Conservation (phyloP, 2,329 filamentous ascomycete genomes). For the Ascochyta viciae-villosae region DNA sequence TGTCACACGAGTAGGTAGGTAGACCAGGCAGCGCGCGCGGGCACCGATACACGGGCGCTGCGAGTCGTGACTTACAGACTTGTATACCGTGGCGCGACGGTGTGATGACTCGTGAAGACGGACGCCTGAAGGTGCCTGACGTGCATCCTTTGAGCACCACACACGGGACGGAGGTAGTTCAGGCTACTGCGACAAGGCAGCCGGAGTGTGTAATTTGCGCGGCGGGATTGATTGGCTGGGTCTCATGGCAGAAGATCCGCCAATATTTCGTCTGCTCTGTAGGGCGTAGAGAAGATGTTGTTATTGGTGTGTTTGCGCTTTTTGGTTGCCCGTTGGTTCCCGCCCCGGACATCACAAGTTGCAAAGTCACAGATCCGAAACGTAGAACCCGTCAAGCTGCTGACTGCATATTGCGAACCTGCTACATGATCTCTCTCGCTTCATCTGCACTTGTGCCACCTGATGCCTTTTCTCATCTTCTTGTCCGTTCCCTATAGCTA, state of each 20-base stretch:
- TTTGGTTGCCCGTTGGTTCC: too few species aligned
- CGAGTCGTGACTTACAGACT: conserved; percentile 1
- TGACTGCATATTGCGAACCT: conserved; percentile 19
- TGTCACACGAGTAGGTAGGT: not conserved
- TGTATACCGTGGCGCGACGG: not conserved
- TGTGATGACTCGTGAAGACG: conserved; percentile 3
- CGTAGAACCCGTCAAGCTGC: conserved; percentile 7
- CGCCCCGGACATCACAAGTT: too few species aligned
- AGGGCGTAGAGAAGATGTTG: too few species aligned
- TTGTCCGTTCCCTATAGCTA: conserved; percentile 16
- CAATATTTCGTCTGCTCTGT: not conserved
- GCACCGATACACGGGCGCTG: not conserved
- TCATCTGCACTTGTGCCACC: conserved; percentile 22
- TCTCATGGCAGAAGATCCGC: not conserved
- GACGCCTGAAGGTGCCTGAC: conserved; percentile 5
- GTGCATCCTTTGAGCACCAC: not conserved
- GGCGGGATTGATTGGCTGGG: not conserved
- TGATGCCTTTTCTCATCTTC: conserved; percentile 22
- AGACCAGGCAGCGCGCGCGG: not conserved
- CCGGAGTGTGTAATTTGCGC: not conserved
- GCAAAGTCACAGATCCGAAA: not conserved
- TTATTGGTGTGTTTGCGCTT: too few species aligned
- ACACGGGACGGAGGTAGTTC: conserved; percentile 2
- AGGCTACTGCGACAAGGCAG: not conserved
- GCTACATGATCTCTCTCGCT: conserved; percentile 15